Evolutionary conservation across 768 basidiomycete genomes (phyloP).

Genomic region (Xerocomus spinulosus): DNA sequence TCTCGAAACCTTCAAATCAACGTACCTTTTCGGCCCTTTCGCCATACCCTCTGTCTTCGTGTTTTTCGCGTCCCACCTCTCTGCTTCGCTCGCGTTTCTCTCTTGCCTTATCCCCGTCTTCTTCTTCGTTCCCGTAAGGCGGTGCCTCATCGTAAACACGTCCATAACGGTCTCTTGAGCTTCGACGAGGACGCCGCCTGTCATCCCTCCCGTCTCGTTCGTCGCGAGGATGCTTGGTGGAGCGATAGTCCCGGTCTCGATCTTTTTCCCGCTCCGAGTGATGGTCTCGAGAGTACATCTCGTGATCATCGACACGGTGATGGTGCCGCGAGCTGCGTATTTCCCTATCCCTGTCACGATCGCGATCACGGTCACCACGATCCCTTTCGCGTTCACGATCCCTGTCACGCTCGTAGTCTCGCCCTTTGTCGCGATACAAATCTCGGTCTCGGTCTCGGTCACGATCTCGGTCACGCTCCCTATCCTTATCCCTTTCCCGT

Average conservation of each 20-base stretch:
- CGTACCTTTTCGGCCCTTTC: constrained; percentile 67
- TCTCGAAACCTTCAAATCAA: neutral
- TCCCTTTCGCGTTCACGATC: constrained; percentile 42
- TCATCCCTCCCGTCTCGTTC: constrained; percentile 44
- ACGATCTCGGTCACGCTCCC: constrained; percentile 28
- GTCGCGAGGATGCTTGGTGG: constrained; percentile 48
- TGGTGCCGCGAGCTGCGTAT: constrained; percentile 31
- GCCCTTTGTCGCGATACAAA: constrained; percentile 27
- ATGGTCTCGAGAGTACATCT: constrained; percentile 31
- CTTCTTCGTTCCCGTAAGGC: constrained; percentile 37
- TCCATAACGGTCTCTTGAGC: constrained; percentile 33
- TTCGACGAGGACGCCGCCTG: constrained; percentile 39
- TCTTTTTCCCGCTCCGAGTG: constrained; percentile 34
- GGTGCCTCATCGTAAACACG: constrained; percentile 51
- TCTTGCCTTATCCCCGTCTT: constrained; percentile 26
- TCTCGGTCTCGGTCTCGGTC: constrained; percentile 26
- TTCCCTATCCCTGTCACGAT: constrained; percentile 41
- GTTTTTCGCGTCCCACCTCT: constrained; percentile 33
- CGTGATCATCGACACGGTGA: constrained; percentile 34
- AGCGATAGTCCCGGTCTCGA: constrained; percentile 39
- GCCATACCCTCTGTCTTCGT: constrained; percentile 46
- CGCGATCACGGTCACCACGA: constrained; percentile 38
- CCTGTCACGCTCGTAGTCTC: constrained; percentile 37
- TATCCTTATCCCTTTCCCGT: constrained; percentile 1
- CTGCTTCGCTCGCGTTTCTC: constrained; percentile 49